phyloP scores from a whole-genome alignment of 2,329 filamentous ascomycete species.

The Talaromyces rugulosus region DNA sequence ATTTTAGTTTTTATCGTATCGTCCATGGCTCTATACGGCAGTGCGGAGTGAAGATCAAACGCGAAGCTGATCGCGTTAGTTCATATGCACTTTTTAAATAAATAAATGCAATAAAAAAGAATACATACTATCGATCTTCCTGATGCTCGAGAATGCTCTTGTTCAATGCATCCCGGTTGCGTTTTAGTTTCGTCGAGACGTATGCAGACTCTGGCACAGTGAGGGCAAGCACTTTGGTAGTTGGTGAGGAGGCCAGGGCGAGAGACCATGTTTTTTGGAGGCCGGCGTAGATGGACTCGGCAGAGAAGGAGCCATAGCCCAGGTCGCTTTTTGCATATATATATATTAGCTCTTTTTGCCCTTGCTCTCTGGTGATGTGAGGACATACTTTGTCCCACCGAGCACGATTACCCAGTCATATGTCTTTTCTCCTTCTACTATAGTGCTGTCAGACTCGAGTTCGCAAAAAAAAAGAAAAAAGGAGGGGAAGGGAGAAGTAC shows the following conservation, averaged over 20 bases:
- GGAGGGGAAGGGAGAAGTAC: conserved; percentile 7
- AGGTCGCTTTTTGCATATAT: conserved; percentile 41
- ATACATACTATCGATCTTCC: conserved; percentile 51
- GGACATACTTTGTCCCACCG: conserved; percentile 55
- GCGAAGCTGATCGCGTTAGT: conserved; percentile 41
- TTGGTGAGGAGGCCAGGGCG: conserved; percentile 40
- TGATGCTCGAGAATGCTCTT: conserved; percentile 48
- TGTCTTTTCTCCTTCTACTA: conserved; percentile 12
- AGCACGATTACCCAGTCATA: conserved; percentile 62
- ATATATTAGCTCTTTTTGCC: background rate
- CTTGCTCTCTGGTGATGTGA: background rate
- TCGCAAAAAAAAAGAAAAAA: background rate
- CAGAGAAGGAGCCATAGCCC: conserved; percentile 27
- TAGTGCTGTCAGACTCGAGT: background rate
- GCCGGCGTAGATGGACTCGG: conserved; percentile 45
- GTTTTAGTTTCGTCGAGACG: conserved; percentile 25
- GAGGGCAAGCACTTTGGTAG: conserved; percentile 57
- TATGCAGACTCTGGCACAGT: conserved; percentile 55
- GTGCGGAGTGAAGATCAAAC: conserved; percentile 53
- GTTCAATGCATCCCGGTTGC: conserved; percentile 48
- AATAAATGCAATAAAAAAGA: background rate
- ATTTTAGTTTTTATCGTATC: conserved; percentile 45
- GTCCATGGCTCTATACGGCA: conserved; percentile 53
- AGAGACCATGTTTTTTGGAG: conserved; percentile 51
- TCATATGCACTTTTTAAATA: background rate